Evolutionary conservation across 257 asterid genomes (phyloP).

Genomic region (Fraxinus pennsylvanica): DNA sequence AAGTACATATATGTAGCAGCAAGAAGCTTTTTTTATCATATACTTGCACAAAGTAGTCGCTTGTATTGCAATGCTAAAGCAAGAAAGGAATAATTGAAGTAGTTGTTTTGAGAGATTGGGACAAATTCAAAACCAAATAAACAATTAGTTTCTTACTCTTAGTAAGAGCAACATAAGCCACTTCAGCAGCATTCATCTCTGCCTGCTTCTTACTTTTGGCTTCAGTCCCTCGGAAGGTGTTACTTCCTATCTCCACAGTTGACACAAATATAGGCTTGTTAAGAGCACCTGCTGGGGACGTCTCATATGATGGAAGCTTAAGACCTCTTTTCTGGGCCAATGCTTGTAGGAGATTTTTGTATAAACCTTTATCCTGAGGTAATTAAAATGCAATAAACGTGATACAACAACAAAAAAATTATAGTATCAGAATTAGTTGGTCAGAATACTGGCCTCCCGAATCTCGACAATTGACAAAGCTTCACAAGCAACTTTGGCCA

Average conservation of each 20-base stretch:
- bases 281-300: constrained; percentile 44
- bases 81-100: neutral
- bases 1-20: neutral
- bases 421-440: neutral
- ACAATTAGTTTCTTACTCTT: constrained; percentile 45
- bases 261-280: constrained; percentile 55
- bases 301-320: constrained; percentile 53
- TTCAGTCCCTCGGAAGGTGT: constrained; percentile 50
- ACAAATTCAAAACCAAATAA: constrained; percentile 6
- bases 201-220: constrained; percentile 74
- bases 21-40: constrained; percentile 1
- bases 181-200: constrained; percentile 80
- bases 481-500: constrained; percentile 78
- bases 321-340: constrained; percentile 55
- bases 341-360: constrained; percentile 71
- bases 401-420: constrained; percentile 1
- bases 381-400: constrained; percentile 18
- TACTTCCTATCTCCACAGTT: constrained; percentile 53
- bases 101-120: neutral
- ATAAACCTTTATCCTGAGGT: constrained; percentile 60
- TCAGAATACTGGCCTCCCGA: constrained; percentile 50
- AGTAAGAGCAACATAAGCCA: constrained; percentile 51
- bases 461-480: constrained; percentile 39
- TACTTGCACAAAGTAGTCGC: neutral
- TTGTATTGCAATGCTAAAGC: neutral